phyloP scores from a whole-genome alignment of 1,284 basidiomycete species.

The Cystobasidium slooffiae region DNA sequence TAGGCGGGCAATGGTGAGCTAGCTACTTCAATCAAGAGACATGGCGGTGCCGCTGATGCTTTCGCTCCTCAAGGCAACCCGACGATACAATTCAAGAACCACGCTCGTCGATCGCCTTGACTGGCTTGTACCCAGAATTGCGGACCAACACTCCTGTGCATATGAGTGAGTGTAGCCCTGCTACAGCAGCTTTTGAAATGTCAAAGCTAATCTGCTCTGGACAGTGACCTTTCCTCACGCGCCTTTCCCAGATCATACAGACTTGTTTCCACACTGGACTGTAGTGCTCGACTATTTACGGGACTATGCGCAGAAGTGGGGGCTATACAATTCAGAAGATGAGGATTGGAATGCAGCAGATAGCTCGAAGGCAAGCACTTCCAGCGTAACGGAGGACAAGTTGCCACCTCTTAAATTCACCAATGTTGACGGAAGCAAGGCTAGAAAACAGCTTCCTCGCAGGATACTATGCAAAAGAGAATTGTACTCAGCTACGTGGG shows the following conservation, averaged over 20 bases:
- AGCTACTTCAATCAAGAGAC: background rate
- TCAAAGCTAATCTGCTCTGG: background rate
- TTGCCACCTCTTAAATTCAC: constrained; percentile 7
- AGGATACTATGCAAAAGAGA: constrained; percentile 33
- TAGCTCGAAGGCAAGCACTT: background rate
- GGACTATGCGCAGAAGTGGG: constrained; percentile 41
- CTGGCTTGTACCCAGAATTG: constrained; percentile 40
- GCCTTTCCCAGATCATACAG: constrained; percentile 37
- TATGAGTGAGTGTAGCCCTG: constrained; percentile 15
- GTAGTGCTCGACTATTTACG: constrained; percentile 31
- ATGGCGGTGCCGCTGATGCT: background rate
- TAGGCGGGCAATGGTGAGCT: constrained; percentile 32
- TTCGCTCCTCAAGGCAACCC: constrained; percentile 20
- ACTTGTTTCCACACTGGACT: constrained; percentile 40
- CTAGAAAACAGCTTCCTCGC: constrained; percentile 29
- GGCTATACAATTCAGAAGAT: constrained; percentile 32
- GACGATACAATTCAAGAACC: constrained; percentile 28
- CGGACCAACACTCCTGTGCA: constrained; percentile 42
- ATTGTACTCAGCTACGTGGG: constrained; percentile 32
- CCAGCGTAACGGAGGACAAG: background rate
- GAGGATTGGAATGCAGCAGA: constrained; percentile 18
- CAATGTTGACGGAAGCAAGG: constrained; percentile 7
- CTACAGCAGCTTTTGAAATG: background rate
- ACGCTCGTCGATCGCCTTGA: constrained; percentile 14
- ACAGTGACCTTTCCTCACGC: constrained; percentile 38